These are phyloP conservation scores for Yueomyces sp. DNA, from an alignment of 1,139 yeast genomes.

Conservation along the genomic window DNA sequence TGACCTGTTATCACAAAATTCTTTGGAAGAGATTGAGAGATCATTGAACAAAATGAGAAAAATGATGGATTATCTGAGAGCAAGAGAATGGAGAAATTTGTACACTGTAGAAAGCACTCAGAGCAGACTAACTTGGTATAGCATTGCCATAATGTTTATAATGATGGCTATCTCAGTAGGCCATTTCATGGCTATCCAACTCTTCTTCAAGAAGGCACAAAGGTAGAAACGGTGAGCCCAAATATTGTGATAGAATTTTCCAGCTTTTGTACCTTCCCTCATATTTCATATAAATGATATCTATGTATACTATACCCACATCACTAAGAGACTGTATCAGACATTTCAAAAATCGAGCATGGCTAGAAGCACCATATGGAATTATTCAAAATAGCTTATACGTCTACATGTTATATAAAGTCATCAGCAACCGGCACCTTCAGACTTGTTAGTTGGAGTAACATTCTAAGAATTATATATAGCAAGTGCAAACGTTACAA, in stretches of 20 bases:
- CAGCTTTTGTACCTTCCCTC: background rate
- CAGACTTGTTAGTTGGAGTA: no score
- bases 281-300: no score
- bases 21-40: slow-evolving; percentile 44
- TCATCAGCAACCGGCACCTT: no score
- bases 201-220: slow-evolving; percentile 23
- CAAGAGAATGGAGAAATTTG: slow-evolving; percentile 64
- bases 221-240: background rate
- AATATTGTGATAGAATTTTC: background rate
- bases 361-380: no score
- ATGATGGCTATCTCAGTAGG: slow-evolving; percentile 54
- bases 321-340: no score
- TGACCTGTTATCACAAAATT: slow-evolving; percentile 32
- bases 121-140: slow-evolving; percentile 49
- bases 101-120: slow-evolving; percentile 58
- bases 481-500: background rate
- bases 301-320: no score
- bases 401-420: no score
- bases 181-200: slow-evolving; percentile 48
- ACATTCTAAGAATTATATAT: background rate
- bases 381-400: no score
- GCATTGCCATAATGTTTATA: slow-evolving; percentile 44
- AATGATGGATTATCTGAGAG: slow-evolving; percentile 51
- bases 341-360: no score
- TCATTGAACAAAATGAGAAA: slow-evolving; percentile 47